Conservation (phyloP, 176 grass and related monocot species). For the Cenchrus americanus region DNA sequence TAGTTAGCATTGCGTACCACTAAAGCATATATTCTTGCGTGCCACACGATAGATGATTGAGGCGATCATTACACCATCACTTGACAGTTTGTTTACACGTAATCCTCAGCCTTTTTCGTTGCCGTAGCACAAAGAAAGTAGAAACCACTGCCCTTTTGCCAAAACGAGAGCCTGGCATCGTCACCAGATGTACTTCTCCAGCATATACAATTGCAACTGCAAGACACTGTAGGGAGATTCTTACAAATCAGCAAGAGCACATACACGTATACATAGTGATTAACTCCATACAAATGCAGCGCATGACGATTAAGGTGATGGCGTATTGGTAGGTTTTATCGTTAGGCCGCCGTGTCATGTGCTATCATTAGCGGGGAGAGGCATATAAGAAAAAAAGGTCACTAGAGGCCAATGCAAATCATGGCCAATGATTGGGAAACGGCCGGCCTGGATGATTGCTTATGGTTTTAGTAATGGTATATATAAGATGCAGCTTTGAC, state of each 20-base stretch:
- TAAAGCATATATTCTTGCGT: conserved; percentile 40
- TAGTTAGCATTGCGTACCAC: conserved; percentile 4
- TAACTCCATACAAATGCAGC: not conserved
- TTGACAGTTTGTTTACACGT: conserved; percentile 30
- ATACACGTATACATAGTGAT: conserved; percentile 4
- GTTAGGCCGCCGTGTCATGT: conserved; percentile 53
- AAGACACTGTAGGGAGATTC: conserved; percentile 33
- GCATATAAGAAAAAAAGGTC: conserved; percentile 50
- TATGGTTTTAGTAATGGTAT: not conserved
- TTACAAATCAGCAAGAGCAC: conserved; percentile 24
- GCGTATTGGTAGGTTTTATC: conserved; percentile 45
- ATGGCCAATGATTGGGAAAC: conserved; percentile 51
- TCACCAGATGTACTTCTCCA: conserved; percentile 30
- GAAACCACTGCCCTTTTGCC: conserved; percentile 23
- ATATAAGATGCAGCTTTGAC: conserved; percentile 14
- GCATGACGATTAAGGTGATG: not conserved
- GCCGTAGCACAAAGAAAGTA: conserved; percentile 36
- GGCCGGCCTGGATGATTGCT: conserved; percentile 41
- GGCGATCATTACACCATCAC: conserved; percentile 31
- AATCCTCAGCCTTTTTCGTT: conserved; percentile 10
- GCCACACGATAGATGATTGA: conserved; percentile 23
- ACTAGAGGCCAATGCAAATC: conserved; percentile 56
- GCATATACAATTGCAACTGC: not conserved
- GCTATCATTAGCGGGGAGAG: conserved; percentile 41
- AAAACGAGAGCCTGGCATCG: conserved; percentile 29